Conservation (phyloP, 108 stramenopile genomes). For the Nitzschia palea region DNA sequence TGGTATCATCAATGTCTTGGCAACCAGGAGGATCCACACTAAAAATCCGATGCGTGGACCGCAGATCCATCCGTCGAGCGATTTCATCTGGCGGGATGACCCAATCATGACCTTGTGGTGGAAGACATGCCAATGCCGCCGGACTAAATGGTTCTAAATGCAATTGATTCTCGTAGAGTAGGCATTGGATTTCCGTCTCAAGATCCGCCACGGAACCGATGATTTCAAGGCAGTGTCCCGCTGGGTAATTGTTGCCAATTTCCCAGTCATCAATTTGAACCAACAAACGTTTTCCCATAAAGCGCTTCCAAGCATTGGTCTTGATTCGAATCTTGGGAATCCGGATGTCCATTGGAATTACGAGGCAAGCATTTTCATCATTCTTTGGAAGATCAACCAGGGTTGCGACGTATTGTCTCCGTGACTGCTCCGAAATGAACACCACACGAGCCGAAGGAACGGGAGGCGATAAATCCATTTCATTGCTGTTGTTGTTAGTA, state of each 20-base stretch:
- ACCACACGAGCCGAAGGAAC: constrained; percentile 56
- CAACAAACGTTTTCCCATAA: constrained; percentile 35
- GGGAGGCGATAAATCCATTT: constrained; percentile 17
- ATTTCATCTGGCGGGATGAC: constrained; percentile 44
- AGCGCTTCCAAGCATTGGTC: constrained; percentile 37
- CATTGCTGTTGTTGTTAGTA: neutral
- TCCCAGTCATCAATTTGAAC: constrained; percentile 57
- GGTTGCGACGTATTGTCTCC: constrained; percentile 49
- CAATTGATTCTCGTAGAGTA: constrained; percentile 61
- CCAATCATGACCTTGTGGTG: constrained; percentile 46
- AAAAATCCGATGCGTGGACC: constrained; percentile 45
- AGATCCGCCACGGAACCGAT: constrained; percentile 52
- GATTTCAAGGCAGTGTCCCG: constrained; percentile 39
- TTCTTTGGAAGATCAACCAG: constrained; percentile 44
- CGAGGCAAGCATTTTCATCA: constrained; percentile 37
- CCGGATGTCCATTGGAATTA: constrained; percentile 56
- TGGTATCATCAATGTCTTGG: constrained; percentile 71
- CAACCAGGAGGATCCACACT: constrained; percentile 81
- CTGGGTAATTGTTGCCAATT: constrained; percentile 48
- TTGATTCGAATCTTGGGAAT: constrained; percentile 60
- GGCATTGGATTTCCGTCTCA: constrained; percentile 62
- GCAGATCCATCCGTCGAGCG: constrained; percentile 43
- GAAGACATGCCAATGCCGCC: constrained; percentile 66
- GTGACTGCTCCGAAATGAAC: constrained; percentile 30
- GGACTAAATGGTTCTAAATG: constrained; percentile 59